Evolutionary conservation across 2,329 filamentous ascomycete species (phyloP).

Genomic region (Coccinonectria pachysandricola): DNA sequence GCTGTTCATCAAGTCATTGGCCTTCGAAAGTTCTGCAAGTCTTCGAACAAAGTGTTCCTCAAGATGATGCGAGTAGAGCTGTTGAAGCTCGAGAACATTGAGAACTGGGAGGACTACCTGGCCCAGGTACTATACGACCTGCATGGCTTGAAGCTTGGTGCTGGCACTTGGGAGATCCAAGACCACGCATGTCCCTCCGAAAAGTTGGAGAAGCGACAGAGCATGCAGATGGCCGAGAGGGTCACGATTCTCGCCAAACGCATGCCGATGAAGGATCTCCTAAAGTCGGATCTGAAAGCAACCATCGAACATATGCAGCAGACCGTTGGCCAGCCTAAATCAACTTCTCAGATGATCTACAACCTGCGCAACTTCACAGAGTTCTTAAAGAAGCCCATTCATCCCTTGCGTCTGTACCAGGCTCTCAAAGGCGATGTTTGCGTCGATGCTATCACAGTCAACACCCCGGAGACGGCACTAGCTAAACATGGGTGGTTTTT

Average conservation of each 20-base stretch:
- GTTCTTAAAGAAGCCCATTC: slow-evolving; percentile 74
- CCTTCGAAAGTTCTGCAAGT: slow-evolving; percentile 73
- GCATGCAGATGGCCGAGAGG: slow-evolving; percentile 72
- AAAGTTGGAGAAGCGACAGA: slow-evolving; percentile 68
- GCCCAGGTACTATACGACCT: slow-evolving; percentile 77
- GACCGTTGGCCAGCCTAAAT: slow-evolving; percentile 69
- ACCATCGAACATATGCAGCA: slow-evolving; percentile 92
- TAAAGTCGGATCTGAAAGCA: slow-evolving; percentile 81
- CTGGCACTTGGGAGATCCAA: slow-evolving; percentile 53
- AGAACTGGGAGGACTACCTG: slow-evolving; percentile 79
- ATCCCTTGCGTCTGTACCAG: slow-evolving; percentile 68
- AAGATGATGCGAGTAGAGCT: slow-evolving; percentile 84
- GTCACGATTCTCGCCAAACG: slow-evolving; percentile 71
- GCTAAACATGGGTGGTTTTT: slow-evolving; percentile 88
- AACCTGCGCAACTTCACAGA: slow-evolving; percentile 76
- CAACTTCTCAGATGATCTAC: slow-evolving; percentile 69
- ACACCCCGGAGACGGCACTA: slow-evolving; percentile 57
- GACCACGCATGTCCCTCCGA: slow-evolving; percentile 76
- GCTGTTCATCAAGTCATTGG: slow-evolving; percentile 78
- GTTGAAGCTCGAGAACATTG: slow-evolving; percentile 61
- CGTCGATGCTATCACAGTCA: slow-evolving; percentile 61
- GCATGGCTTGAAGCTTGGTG: slow-evolving; percentile 68
- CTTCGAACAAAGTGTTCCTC: slow-evolving; percentile 77
- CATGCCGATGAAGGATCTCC: slow-evolving; percentile 80
- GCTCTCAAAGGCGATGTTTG: slow-evolving; percentile 71